phyloP scores from a whole-genome alignment of 2,329 filamentous ascomycete species.

The Fusarium sambucinum region DNA sequence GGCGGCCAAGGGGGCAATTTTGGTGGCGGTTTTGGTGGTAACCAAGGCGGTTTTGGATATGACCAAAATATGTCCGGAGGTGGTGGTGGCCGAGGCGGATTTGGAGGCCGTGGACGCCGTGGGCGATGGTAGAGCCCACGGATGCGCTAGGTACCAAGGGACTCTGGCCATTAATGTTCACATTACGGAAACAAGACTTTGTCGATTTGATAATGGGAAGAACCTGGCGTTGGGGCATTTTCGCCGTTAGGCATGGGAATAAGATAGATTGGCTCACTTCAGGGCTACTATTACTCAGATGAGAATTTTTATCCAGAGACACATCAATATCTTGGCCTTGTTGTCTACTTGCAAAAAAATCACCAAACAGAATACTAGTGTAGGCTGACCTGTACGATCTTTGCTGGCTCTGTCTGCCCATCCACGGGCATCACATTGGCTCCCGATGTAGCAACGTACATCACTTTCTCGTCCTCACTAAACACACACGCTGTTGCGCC shows the following conservation, averaged over 20 bases:
- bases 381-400: constrained; percentile 33
- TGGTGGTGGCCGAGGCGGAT: constrained; percentile 53
- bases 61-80: constrained; percentile 61
- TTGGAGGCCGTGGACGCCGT: constrained; percentile 46
- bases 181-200: constrained; percentile 17
- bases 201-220: constrained; percentile 41
- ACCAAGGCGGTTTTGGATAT: constrained; percentile 65
- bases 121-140: constrained; percentile 40
- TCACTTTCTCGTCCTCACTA: constrained; percentile 9
- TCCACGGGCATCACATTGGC: constrained; percentile 29
- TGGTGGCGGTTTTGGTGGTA: constrained; percentile 65
- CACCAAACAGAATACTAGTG: background rate
- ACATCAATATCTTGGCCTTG: constrained; percentile 12
- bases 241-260: constrained; percentile 38
- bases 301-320: constrained; percentile 14
- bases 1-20: constrained; percentile 66
- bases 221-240: constrained; percentile 47
- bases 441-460: constrained; percentile 38
- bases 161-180: background rate
- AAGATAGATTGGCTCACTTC: constrained; percentile 39
- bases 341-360: background rate
- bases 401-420: constrained; percentile 40
- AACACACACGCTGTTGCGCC: constrained; percentile 37
- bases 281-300: constrained; percentile 14
- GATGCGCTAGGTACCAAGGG: background rate